A percentile compares a stretch with the other conserved stretches of the same genome.
phyloP scores from a whole-genome alignment of 2,329 filamentous ascomycete species.

The Ophiostoma tasmaniense region DNA sequence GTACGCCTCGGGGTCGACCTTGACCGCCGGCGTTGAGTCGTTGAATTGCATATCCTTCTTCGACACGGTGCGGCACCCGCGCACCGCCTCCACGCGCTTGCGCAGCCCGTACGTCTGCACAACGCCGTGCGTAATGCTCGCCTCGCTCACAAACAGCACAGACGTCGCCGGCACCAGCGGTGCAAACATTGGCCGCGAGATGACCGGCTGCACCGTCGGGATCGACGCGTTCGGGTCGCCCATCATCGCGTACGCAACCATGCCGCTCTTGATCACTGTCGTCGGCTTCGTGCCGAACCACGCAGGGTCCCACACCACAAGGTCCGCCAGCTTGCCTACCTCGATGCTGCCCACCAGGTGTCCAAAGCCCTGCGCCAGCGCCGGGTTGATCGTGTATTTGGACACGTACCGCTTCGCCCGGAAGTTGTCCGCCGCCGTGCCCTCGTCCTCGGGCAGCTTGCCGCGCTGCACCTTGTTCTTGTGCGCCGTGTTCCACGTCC shows the following conservation, averaged over 20 bases:
- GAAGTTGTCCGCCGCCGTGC: conserved; percentile 77
- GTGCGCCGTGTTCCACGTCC: conserved; percentile 95
- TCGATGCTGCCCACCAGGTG: conserved; percentile 83
- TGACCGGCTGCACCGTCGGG: conserved; percentile 76
- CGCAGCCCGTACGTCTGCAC: conserved; percentile 65
- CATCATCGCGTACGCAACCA: conserved; percentile 80
- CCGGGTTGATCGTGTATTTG: conserved; percentile 95
- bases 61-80: conserved; percentile 60
- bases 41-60: conserved; percentile 93
- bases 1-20: conserved; percentile 86
- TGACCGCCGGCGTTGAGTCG: conserved; percentile 74
- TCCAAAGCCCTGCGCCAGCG: conserved; percentile 80
- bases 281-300: conserved; percentile 83
- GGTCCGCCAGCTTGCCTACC: conserved; percentile 79
- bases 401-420: conserved; percentile 85
- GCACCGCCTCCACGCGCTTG: conserved; percentile 74
- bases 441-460: conserved; percentile 61
- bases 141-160: conserved; percentile 74
- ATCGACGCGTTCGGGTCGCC: conserved; percentile 78
- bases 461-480: conserved; percentile 92
- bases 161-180: conserved; percentile 61
- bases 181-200: conserved; percentile 81
- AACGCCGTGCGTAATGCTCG: conserved; percentile 57
- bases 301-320: conserved; percentile 77
- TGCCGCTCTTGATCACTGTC: conserved; percentile 75